Base-by-base conservation (phyloP, 495 filamentous ascomycete species). In the Podospora pseudocomata region DNA sequence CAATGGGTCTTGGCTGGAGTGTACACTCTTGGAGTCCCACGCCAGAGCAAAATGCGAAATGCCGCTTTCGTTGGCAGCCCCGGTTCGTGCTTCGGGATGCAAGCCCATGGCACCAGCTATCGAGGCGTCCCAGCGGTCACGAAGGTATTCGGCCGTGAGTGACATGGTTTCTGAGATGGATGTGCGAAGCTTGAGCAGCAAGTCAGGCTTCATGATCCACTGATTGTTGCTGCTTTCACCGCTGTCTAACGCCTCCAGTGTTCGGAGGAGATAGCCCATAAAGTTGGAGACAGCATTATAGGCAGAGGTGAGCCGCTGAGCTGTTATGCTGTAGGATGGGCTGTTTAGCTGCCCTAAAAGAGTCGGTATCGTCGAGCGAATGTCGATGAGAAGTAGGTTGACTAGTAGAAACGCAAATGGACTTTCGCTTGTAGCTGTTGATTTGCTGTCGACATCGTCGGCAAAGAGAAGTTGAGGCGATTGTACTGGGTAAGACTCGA, bases 121-220 rank as follows among this genome's bases (percentile, higher is more conserved):
- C 11, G 82, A 81, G 2, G 83, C 84, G 70, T 91, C 88, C 83
- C 84, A 90, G 19, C 88, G 77, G 69, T 91, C 89, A 30, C 88
- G 84, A 0, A 91, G 79, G 75, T 86, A 88, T 73, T 90, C 89
- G 71, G 88, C 81, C 0, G 83, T 80, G 3, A 87, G 77, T 5
- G 84, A 85, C 57, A 90, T 78, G 1, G 85, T 86, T 68, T 88
- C 86, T 4, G 80, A 79, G 64, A 91, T 81, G 67, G 86, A 81
- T 53, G 77, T 81, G 28, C 86, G 85, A 1, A 91, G 78, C 65
- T 84, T 84, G 11, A 90, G 79, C 32, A 91, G 80, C 2, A 82
- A 76, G 64, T 86, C 84, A 0, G 87, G 83, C 13, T 83, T 71
- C 71, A 86, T 77, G 19, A 66, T 64, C 55, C 76, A 65, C 20